phyloP scores from a whole-genome alignment of 371 early-diverging fungal species.

The Mortierella polycephala region DNA sequence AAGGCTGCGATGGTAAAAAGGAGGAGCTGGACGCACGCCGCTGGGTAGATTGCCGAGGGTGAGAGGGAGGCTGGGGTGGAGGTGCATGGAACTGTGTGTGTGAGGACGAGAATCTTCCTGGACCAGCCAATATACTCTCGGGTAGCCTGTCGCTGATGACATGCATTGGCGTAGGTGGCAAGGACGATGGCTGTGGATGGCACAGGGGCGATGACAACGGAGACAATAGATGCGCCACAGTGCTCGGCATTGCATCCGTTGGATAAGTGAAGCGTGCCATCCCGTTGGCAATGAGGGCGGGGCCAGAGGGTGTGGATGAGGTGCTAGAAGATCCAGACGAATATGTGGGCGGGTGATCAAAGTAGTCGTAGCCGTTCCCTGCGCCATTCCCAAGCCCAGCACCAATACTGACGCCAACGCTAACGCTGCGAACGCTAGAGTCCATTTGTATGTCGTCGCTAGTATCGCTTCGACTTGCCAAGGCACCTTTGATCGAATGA shows the following conservation, averaged over 20 bases:
- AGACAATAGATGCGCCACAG: constrained; percentile 34
- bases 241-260: constrained; percentile 24
- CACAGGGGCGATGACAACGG: constrained; percentile 39
- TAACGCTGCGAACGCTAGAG: not conserved
- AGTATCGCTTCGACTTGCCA: not conserved
- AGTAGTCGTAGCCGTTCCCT: constrained; percentile 20
- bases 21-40: constrained; percentile 51
- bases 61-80: constrained; percentile 10
- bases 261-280: constrained; percentile 14
- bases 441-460: constrained; percentile 15
- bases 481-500: not conserved
- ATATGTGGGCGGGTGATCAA: constrained; percentile 26
- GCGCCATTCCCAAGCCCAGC: too few relatives aligned
- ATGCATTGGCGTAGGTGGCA: constrained; percentile 51
- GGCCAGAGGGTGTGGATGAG: constrained; percentile 41
- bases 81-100: constrained; percentile 24
- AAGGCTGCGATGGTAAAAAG: constrained; percentile 23
- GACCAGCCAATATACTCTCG: constrained; percentile 20
- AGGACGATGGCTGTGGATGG: constrained; percentile 32
- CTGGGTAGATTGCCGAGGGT: constrained; percentile 20
- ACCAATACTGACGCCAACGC: too few relatives aligned
- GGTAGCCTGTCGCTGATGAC: constrained; percentile 19
- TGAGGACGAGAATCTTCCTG: constrained; percentile 15
- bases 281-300: constrained; percentile 11
- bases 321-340: constrained; percentile 32